A percentile compares a stretch with the other conserved stretches of the same genome.
These are phyloP conservation scores for Zygnema cylindricum DNA, from an alignment of 139 green algal species.

Conservation along the genomic window DNA sequence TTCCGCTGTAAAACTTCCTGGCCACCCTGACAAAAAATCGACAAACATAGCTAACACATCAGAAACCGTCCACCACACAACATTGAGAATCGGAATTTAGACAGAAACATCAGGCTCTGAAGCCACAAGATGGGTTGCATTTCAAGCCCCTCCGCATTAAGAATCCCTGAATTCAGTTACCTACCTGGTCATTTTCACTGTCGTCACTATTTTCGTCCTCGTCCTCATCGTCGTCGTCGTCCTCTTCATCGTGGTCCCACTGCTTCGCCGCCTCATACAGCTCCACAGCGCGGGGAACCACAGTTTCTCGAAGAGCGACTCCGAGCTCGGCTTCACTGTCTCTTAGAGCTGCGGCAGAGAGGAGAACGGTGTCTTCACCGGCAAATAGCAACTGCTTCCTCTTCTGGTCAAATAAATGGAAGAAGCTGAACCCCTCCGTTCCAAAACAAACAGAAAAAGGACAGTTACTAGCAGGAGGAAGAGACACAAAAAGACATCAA, in stretches of 20 bases:
- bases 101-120: too few species aligned
- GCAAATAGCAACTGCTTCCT: conserved; percentile 35
- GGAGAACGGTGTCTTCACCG: conserved; percentile 16
- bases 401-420: conserved; percentile 47
- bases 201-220: conserved; percentile 39
- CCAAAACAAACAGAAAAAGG: too few species aligned
- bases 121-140: background rate
- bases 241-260: conserved; percentile 44
- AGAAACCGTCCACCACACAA: too few species aligned
- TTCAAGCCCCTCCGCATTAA: background rate
- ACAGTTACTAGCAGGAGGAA: too few species aligned
- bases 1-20: background rate
- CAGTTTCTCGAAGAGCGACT: conserved; percentile 25
- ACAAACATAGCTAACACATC: background rate
- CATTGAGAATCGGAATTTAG: too few species aligned
- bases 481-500: too few species aligned
- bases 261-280: conserved; percentile 30
- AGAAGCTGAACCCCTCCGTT: conserved; percentile 44
- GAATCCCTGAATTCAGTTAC: background rate
- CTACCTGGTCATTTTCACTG: background rate
- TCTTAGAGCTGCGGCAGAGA: conserved; percentile 4
- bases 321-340: conserved; percentile 30
- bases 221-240: conserved; percentile 14
- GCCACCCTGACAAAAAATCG: background rate
- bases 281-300: conserved; percentile 25